Conservation (phyloP, 441 rosid genomes). For the Croton setiger region DNA sequence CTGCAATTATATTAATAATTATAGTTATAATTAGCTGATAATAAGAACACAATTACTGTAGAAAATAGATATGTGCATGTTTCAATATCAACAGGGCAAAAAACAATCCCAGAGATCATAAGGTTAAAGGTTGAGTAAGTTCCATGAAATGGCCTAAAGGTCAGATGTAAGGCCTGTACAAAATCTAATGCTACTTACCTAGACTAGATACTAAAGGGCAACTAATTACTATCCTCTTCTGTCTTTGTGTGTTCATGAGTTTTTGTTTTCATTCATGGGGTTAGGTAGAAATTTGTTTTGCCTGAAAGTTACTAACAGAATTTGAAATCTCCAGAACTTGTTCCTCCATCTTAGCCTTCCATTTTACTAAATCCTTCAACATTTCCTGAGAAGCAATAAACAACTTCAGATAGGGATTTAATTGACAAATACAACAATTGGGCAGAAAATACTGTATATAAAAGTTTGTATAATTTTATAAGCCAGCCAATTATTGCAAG, state of each 20-base stretch:
- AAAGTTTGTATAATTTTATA: neutral
- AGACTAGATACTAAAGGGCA: conserved; percentile 6
- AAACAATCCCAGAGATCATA: neutral
- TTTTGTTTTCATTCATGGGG: conserved; percentile 14
- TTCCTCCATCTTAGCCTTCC: conserved; percentile 76
- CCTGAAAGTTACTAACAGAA: conserved; percentile 46
- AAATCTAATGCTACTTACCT: conserved; percentile 18
- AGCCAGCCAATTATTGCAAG: neutral
- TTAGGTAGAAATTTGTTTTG: conserved; percentile 27
- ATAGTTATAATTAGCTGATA: no score
- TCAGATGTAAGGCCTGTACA: conserved; percentile 45
- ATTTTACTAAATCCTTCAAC: conserved; percentile 58
- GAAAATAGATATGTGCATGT: neutral
- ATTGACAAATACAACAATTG: conserved; percentile 1
- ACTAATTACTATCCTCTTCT: conserved; percentile 23
- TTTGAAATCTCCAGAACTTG: conserved; percentile 57
- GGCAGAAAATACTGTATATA: neutral
- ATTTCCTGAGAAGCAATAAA: conserved; percentile 47
- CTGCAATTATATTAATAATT: no score
- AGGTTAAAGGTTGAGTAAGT: conserved; percentile 4
- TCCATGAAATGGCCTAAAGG: conserved; percentile 7
- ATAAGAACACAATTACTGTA: neutral
- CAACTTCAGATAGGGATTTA: neutral
- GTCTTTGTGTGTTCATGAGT: no score
- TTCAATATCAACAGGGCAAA: neutral